A percentile compares a stretch with the other conserved stretches of the same genome.
Evolutionary conservation across 495 filamentous ascomycete genomes (phyloP).

Genomic region (Xylaria flabelliformis): DNA sequence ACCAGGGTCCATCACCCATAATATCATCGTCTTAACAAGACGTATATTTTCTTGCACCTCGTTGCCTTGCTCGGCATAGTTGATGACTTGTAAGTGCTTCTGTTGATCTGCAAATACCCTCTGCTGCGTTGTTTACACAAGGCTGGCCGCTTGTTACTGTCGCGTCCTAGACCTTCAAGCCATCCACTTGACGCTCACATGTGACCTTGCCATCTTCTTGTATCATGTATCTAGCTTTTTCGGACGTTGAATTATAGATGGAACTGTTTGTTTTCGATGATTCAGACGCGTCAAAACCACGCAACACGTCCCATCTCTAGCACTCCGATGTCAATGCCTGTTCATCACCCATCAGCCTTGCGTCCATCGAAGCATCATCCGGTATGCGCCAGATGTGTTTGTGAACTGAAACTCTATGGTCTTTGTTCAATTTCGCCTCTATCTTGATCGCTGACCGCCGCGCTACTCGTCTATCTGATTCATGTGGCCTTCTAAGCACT

Average conservation of each 20-base stretch:
- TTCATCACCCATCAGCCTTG: slow-evolving; percentile 51
- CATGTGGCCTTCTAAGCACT: slow-evolving; percentile 27
- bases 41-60: slow-evolving; percentile 30
- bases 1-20: slow-evolving; percentile 37
- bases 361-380: slow-evolving; percentile 51
- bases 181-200: slow-evolving; percentile 49
- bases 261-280: slow-evolving; percentile 37
- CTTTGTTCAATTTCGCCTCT: slow-evolving; percentile 36
- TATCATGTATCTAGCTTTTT: slow-evolving; percentile 39
- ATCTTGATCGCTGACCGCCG: slow-evolving; percentile 45
- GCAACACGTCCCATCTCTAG: slow-evolving; percentile 32
- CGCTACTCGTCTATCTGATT: slow-evolving; percentile 39
- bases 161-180: slow-evolving; percentile 49
- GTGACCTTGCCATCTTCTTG: slow-evolving; percentile 45
- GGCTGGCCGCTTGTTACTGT: slow-evolving; percentile 36
- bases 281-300: slow-evolving; percentile 37
- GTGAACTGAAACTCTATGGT: slow-evolving; percentile 41
- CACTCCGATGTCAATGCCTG: slow-evolving; percentile 47
- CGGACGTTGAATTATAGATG: slow-evolving; percentile 43
- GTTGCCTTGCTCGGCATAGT: slow-evolving; percentile 31
- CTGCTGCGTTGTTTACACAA: slow-evolving; percentile 35
- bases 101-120: slow-evolving; percentile 30
- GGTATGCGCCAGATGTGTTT: slow-evolving; percentile 52
- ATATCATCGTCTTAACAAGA: slow-evolving; percentile 35
- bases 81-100: slow-evolving; percentile 43